Evolutionary conservation across 441 rosid species (phyloP).

Genomic region (Arabidopsis lyrata): DNA sequence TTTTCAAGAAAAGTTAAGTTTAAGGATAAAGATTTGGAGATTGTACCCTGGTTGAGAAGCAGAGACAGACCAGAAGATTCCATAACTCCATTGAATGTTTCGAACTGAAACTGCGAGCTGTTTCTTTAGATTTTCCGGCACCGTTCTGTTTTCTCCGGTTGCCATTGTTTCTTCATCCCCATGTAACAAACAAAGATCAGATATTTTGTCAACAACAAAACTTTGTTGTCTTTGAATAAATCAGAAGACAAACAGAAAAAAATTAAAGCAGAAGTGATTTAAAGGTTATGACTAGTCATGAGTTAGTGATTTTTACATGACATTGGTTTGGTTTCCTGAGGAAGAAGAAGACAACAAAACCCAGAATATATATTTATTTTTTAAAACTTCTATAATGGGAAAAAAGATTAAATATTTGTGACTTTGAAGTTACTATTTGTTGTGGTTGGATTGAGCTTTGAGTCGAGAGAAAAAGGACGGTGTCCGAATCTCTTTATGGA

Average conservation of each 20-base stretch:
- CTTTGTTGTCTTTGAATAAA: neutral
- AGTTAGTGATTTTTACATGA: slow-evolving; percentile 34
- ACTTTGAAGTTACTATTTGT: slow-evolving; percentile 25
- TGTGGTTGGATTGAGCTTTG: slow-evolving; percentile 32
- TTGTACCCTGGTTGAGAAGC: slow-evolving; percentile 68
- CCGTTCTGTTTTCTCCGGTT: slow-evolving; percentile 44
- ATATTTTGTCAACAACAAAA: neutral
- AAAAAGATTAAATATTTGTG: slow-evolving; percentile 2
- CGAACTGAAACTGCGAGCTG: slow-evolving; percentile 81
- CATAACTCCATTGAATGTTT: slow-evolving; percentile 89
- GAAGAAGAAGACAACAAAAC: slow-evolving; percentile 33
- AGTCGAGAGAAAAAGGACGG: slow-evolving; percentile 30
- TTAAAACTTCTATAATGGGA: slow-evolving; percentile 28
- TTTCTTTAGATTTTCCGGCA: slow-evolving; percentile 65
- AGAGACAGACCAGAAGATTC: slow-evolving; percentile 85
- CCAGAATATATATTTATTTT: neutral
- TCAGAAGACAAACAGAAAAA: neutral
- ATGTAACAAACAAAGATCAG: slow-evolving; percentile 20
- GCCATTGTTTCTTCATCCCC: slow-evolving; percentile 38
- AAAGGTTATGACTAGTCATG: slow-evolving; percentile 23
- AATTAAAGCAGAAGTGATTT: slow-evolving; percentile 11
- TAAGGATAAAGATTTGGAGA: slow-evolving; percentile 13
- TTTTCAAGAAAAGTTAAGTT: neutral
- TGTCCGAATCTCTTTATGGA: slow-evolving; percentile 44
- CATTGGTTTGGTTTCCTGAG: slow-evolving; percentile 22